Conservation (phyloP, 805 yeast species). For the Candida nanaspora region DNA sequence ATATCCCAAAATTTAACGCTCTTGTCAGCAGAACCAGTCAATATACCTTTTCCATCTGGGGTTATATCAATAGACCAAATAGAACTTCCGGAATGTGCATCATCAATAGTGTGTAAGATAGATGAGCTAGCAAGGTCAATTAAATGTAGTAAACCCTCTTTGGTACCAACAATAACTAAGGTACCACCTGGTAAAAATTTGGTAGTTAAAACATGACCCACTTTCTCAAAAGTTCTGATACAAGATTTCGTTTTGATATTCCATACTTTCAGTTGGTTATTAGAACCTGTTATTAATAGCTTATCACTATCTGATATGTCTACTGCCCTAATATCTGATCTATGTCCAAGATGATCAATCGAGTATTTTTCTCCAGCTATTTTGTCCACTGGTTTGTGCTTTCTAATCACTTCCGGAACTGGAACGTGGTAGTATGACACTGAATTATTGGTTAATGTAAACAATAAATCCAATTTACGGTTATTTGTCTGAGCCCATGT, state of each 20-base stretch:
- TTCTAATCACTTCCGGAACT: constrained; percentile 50
- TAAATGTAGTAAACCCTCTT: constrained; percentile 75
- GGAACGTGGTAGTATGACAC: constrained; percentile 59
- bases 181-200: constrained; percentile 89
- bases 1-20: constrained; percentile 86
- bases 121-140: constrained; percentile 83
- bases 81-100: constrained; percentile 68
- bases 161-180: constrained; percentile 80
- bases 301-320: constrained; percentile 77
- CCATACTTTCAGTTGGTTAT: constrained; percentile 87
- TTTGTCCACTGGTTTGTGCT: constrained; percentile 36
- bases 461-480: constrained; percentile 48
- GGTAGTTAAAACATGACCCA: constrained; percentile 80
- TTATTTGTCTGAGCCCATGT: constrained; percentile 52
- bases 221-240: constrained; percentile 70
- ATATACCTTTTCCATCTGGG: constrained; percentile 74
- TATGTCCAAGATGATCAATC: constrained; percentile 77
- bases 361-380: constrained; percentile 39
- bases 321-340: constrained; percentile 80
- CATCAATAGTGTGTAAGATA: constrained; percentile 57
- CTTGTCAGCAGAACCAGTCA: constrained; percentile 94
- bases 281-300: constrained; percentile 82
- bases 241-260: constrained; percentile 68
- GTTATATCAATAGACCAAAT: constrained; percentile 89
- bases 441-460: constrained; percentile 66